phyloP scores from a whole-genome alignment of 2,329 filamentous ascomycete genomes.

The Colletotrichum higginsianum region DNA sequence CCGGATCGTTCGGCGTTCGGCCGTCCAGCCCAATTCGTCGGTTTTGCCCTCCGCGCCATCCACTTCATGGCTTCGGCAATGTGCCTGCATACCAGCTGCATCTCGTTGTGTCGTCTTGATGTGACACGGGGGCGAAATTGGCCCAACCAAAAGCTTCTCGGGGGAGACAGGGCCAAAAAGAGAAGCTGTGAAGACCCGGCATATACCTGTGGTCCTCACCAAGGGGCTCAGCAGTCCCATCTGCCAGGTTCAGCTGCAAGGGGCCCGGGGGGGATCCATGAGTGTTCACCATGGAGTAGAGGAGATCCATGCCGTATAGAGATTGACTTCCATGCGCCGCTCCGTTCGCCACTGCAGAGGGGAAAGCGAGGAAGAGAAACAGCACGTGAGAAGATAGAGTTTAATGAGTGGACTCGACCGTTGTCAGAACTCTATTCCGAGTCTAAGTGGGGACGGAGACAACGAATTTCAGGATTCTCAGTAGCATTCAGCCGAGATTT shows the following conservation, averaged over 20 bases:
- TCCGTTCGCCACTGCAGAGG: neutral
- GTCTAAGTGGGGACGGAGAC: constrained; percentile 1
- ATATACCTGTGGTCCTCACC: too few relatives aligned
- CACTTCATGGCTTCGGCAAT: constrained; percentile 11
- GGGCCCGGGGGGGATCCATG: neutral
- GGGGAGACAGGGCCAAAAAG: neutral
- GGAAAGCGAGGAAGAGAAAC: neutral
- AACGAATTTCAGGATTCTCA: constrained; percentile 11
- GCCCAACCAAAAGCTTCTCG: neutral
- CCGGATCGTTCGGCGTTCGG: constrained; percentile 16
- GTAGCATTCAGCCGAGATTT: constrained; percentile 21
- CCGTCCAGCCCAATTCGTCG: neutral
- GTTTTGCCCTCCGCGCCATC: neutral
- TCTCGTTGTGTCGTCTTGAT: neutral
- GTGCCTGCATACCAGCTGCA: constrained; percentile 9
- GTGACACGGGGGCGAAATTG: neutral
- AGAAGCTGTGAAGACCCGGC: neutral
- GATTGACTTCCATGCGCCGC: neutral
- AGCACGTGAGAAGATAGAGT: constrained; percentile 20
- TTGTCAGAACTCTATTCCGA: neutral
- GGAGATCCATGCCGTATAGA: neutral
- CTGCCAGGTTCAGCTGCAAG: neutral
- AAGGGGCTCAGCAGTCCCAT: neutral
- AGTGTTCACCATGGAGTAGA: neutral
- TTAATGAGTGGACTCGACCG: constrained; percentile 26